phyloP scores from a whole-genome alignment of 2,329 filamentous ascomycete species.

The Trichoderma sp. region DNA sequence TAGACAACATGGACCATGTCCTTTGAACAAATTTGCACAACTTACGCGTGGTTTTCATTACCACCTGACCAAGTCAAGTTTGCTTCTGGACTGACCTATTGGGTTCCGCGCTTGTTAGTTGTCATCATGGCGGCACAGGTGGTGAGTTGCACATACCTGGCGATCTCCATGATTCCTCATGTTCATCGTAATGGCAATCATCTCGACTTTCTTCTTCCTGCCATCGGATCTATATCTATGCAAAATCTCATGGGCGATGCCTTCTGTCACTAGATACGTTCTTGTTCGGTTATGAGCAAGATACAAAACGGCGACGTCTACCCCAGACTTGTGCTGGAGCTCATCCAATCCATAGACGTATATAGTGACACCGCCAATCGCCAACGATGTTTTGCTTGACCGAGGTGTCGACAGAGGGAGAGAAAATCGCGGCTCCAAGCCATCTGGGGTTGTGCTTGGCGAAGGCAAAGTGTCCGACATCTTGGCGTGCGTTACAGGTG shows the following conservation, averaged over 20 bases:
- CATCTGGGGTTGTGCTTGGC: not conserved
- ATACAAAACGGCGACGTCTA: not conserved
- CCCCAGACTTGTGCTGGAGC: not conserved
- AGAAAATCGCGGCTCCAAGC: constrained; percentile 1
- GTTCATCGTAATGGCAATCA: constrained; percentile 3
- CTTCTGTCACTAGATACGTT: constrained; percentile 1
- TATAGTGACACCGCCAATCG: not conserved
- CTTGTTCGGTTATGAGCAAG: constrained; percentile 6
- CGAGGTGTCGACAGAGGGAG: constrained; percentile 1
- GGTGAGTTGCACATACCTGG: not conserved
- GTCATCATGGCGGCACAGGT: not conserved
- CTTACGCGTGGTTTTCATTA: constrained; percentile 12
- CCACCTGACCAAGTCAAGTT: constrained; percentile 2
- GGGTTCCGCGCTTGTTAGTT: not conserved
- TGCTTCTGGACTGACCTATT: not conserved
- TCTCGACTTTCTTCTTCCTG: not conserved
- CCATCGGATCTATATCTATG: constrained; percentile 3
- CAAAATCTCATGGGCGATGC: constrained; percentile 8
- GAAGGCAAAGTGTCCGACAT: not conserved
- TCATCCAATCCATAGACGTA: constrained; percentile 4
- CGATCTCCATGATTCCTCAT: constrained; percentile 11
- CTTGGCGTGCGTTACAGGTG: not conserved
- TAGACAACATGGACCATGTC: not conserved
- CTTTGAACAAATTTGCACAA: not conserved
- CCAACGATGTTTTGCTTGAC: not conserved